Percentiles rank a stretch among this genome's conserved stretches.
These are phyloP conservation scores for Clonostachys rosea DNA, from an alignment of 2,329 filamentous ascomycete genomes.

Conservation along the genomic window DNA sequence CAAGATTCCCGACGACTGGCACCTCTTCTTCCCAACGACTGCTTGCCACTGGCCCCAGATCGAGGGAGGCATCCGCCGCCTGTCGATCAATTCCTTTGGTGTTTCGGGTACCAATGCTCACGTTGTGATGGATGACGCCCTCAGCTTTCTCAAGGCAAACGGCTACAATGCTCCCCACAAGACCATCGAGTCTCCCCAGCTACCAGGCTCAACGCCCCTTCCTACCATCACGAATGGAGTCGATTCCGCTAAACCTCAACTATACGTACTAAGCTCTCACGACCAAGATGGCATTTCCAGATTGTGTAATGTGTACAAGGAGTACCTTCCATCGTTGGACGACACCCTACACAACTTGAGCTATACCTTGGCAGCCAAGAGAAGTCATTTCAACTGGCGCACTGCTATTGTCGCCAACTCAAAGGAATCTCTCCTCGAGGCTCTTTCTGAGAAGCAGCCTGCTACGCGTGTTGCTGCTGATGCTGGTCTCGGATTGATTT, in stretches of 20 bases:
- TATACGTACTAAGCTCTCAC: too few relatives aligned
- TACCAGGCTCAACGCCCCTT: too few relatives aligned
- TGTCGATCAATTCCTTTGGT: constrained; percentile 24
- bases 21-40: background rate
- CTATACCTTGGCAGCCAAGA: constrained; percentile 2
- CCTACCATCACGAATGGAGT: too few relatives aligned
- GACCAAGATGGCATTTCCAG: background rate
- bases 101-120: constrained; percentile 24
- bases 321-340: background rate
- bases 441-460: constrained; percentile 1
- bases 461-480: background rate
- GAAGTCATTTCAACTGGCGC: constrained; percentile 1
- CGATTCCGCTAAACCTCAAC: too few relatives aligned
- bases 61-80: constrained; percentile 16
- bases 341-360: constrained; percentile 1
- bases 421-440: background rate
- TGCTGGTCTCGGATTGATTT: constrained; percentile 11
- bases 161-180: too few relatives aligned
- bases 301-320: constrained; percentile 1
- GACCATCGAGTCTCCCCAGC: too few relatives aligned
- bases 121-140: constrained; percentile 8
- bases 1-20: constrained; percentile 2
- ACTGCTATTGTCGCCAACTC: constrained; percentile 4
- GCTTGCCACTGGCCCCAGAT: constrained; percentile 18
- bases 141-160: too few relatives aligned